A percentile compares a stretch with the other conserved stretches of the same genome.
phyloP scores from a whole-genome alignment of 306 rosid genomes.

The Begonia masoniana region DNA sequence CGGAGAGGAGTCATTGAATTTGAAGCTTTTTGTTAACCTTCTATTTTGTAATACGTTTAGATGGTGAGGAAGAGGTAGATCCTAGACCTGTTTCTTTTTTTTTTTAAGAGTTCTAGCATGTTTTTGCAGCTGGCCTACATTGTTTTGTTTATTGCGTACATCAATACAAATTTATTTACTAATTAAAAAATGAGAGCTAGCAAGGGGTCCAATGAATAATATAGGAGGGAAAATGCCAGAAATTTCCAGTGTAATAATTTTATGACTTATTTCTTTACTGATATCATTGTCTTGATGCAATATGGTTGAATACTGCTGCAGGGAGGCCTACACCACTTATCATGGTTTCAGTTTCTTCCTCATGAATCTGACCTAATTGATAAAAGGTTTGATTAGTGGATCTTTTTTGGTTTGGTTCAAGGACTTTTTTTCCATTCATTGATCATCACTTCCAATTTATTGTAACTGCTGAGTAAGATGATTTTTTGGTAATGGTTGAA shows the following conservation, averaged over 20 bases:
- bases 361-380: constrained; percentile 76
- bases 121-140: not conserved
- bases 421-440: not conserved
- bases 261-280: not conserved
- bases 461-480: not conserved
- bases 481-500: constrained; percentile 15
- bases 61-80: no score
- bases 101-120: not conserved
- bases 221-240: not conserved
- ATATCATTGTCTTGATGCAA: constrained; percentile 1
- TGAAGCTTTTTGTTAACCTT: no score
- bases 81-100: not conserved
- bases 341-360: constrained; percentile 96
- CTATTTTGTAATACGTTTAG: no score
- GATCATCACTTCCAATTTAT: not conserved
- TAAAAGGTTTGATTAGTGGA: constrained; percentile 42
- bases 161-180: not conserved
- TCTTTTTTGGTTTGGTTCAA: not conserved
- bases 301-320: constrained; percentile 16
- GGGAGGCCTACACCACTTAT: constrained; percentile 81
- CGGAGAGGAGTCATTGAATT: no score
- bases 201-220: no score
- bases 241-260: not conserved
- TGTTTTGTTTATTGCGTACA: not conserved
- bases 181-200: not conserved